Percentiles rank a stretch among this genome's conserved stretches.
phyloP scores from a whole-genome alignment of 2,329 filamentous ascomycete genomes.

The Pezizomycotina sp. region DNA sequence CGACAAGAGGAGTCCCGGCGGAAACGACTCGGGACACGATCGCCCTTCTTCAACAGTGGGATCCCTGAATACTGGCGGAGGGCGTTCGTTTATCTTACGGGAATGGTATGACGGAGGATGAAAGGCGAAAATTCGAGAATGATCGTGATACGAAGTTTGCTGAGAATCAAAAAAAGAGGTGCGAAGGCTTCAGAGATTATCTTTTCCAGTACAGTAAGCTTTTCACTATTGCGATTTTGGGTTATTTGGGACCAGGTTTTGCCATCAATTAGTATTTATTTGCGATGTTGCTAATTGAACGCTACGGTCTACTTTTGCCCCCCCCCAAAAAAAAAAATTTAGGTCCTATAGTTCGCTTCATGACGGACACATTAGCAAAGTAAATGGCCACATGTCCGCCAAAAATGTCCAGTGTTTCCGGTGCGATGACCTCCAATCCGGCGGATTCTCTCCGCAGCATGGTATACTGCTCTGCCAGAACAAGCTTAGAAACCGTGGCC shows the following conservation, averaged over 20 bases:
- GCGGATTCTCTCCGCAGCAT: conserved; percentile 71
- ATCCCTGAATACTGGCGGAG: conserved; percentile 47
- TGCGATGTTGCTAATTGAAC: conserved; percentile 3
- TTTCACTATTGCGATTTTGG: too few species aligned
- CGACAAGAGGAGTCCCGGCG: too few species aligned
- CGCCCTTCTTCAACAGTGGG: conserved; percentile 8
- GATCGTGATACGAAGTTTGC: conserved; percentile 61
- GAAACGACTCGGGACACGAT: too few species aligned
- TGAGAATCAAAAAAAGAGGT: conserved; percentile 59
- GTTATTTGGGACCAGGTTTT: neutral
- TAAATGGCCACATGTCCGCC: conserved; percentile 58
- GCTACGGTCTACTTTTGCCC: neutral
- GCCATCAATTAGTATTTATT: conserved; percentile 5
- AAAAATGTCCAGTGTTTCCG: conserved; percentile 67
- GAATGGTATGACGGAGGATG: conserved; percentile 49
- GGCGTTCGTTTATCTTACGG: conserved; percentile 68
- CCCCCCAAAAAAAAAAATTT: too few species aligned
- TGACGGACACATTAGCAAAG: conserved; percentile 59
- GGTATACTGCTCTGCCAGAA: conserved; percentile 91
- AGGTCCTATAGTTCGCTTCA: conserved; percentile 68
- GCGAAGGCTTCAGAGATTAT: conserved; percentile 69
- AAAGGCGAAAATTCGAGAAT: conserved; percentile 59
- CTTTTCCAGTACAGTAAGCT: conserved; percentile 54
- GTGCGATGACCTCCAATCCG: conserved; percentile 55
- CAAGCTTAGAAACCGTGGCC: conserved; percentile 59